Evolutionary conservation across 352 stramenopile genomes (phyloP), one percentile per base, ranked within the genome.

Genomic region (Stephanocyclus meneghinianus): DNA sequence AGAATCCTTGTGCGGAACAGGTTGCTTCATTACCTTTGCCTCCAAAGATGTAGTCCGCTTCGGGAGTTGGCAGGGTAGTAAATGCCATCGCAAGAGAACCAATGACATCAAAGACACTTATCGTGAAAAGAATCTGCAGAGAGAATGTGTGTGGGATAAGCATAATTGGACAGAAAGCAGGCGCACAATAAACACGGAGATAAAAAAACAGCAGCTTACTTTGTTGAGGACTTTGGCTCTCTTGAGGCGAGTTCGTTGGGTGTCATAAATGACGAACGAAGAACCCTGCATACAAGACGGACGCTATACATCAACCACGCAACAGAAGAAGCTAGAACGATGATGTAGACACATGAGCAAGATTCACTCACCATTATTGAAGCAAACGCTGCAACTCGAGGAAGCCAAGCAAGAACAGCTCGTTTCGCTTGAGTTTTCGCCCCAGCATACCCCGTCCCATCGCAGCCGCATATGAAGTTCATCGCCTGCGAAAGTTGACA

Each of bases 1-100:
- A 86, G 57, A 86, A 85, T 47, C 77, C 81, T 68, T 85, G 77
- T 7, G 70, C 70, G 21, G 74, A 79, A 59, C 81, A 88, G 44
- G 81, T 86, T 16, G 35, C 62, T n/a, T 64, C 63, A 32, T 75
- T 86, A 11, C 81, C 81, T 32, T 56, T 42, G 2, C 77, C 59
- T n/a, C 81, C 68, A 45, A 67, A 63, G 35, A 84, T 48, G 0
- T n/a, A 55, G 40, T 63, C 59, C 26, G 37, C 64, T 18, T 53
- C 63, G 10, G 78, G 78, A 29, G 75, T 45, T 2, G 78, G 68
- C 3, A 76, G 68, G 2, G 68, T 42, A 16, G 68, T 76, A 5
- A 70, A 37, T 7, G 59, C n/a, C 16, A 72, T 72, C 9, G 55
- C 68, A 55, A 55, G 9, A 56, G 68, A 67, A 9, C 68, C 68